These are phyloP conservation scores for Geopyxis carbonaria DNA, from an alignment of 495 filamentous ascomycete genomes.

Conservation along the genomic window DNA sequence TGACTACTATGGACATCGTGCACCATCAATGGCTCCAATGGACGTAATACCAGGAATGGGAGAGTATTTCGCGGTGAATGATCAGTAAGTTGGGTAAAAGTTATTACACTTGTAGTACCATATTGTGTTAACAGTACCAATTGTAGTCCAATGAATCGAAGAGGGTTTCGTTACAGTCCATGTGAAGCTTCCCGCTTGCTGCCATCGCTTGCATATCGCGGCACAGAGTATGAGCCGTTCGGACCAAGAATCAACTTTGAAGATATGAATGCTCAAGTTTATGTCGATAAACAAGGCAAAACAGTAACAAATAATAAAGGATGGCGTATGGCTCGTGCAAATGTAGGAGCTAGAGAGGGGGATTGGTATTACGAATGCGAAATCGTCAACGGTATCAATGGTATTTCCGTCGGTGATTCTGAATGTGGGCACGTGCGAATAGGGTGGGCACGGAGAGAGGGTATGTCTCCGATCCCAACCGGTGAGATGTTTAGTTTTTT, in stretches of 20 bases:
- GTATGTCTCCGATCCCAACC: too few relatives aligned
- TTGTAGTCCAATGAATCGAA: conserved; percentile 62
- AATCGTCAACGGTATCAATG: conserved; percentile 57
- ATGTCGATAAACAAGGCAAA: conserved; percentile 42
- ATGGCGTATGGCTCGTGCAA: conserved; percentile 69
- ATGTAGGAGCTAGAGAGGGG: conserved; percentile 81
- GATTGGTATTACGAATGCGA: conserved; percentile 89
- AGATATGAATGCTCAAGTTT: conserved; percentile 66
- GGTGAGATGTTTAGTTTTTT: not conserved
- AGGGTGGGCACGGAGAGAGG: conserved; percentile 80
- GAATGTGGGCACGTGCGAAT: conserved; percentile 63
- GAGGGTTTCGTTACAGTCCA: conserved; percentile 62
- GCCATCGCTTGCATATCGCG: conserved; percentile 73
- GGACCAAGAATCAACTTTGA: conserved; percentile 74
- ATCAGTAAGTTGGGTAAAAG: conserved; percentile 40
- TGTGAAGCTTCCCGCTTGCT: conserved; percentile 80
- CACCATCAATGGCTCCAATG: conserved; percentile 12
- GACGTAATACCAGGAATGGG: conserved; percentile 13
- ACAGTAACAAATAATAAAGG: conserved; percentile 63
- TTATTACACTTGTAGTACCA: conserved; percentile 33
- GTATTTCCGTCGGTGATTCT: conserved; percentile 28
- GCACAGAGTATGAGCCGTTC: conserved; percentile 69
- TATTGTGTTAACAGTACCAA: not conserved
- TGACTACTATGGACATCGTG: conserved; percentile 22
- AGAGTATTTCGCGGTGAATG: conserved; percentile 44